Base-by-base conservation (phyloP, 73 alveolate genomes). In the Blepharisma japonicum region DNA sequence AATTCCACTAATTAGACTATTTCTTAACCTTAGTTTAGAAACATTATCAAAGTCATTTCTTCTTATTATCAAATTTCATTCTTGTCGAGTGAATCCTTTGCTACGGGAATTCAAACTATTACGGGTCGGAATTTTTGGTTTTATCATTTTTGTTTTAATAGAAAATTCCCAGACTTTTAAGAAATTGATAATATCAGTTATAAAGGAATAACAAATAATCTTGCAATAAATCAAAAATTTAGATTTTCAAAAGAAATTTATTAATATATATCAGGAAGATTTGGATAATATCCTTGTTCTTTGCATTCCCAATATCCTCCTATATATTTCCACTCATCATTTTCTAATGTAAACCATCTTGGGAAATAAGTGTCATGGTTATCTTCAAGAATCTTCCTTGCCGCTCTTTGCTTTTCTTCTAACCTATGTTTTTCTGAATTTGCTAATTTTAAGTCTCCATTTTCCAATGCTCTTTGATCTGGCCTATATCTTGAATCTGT, bases 401-500 rank as follows among this genome's bases (percentile, higher is more conserved):
- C 91, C 6, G 86, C 92, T 89, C 99, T 84, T 83, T 95, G 94
- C 68, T 85, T 93, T 78, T 95, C 97, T 83, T 95, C 99, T n/a
- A 95, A 89, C 66, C 99, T 81, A 55, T 87, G 94, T 77, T 95
- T 95, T 78, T 95, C 99, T 71, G 80, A 87, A 23, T 82, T 80
- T 6, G 99, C 99, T 46, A 83, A 72, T 47, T 92, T 92, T n/a
- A 92, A 56, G 32, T 94, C 94, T 53, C 96, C 96, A 71, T 89
- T 80, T 87, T 95, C 99, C 71, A 95, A 90, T 14, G 92, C 90
- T 86, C 98, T 85, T 81, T 94, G 90, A 84, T 95, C 99, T 38
- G 98, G 98, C 49, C 99, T 85, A 14, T 91, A 77, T 83, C 99
- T 91, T 14, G 97, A 87, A 83, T 95, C 99, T 6, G 99, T 94